Base-by-base conservation (phyloP, 257 asterid genomes). In the Mentha longifolia region DNA sequence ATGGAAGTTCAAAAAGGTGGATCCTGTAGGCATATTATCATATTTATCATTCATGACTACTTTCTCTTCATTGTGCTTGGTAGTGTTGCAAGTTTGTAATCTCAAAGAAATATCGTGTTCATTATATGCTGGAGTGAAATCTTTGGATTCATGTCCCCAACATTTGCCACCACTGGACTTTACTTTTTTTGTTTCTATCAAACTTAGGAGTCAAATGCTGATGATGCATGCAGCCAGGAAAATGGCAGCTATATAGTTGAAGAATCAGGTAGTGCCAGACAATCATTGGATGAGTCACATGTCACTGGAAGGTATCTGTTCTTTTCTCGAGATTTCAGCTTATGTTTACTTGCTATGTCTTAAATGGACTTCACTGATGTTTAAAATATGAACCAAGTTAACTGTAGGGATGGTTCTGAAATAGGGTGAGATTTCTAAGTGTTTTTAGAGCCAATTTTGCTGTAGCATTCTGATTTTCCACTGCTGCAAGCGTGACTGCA, bases 261-360 rank as follows among this genome's bases (percentile, higher is more conserved):
- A 80, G 82, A 81, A 78, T 59, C 85, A 74, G 81, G 74, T 65
- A 74, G 80, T 62, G 79, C 85, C 65, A 75, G 86, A 19, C 83
- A 71, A 71, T 50, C 79, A 46, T 73, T 47, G 68, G 90, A 84
- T 60, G 89, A 81, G 66, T 78, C 75, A 13, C 82, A 69, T 73
- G 66, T 72, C 65, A 54, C 14, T 30, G 96, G 84, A 84, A 91
- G 97, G 96, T 91, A 81, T 41, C 43, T 37, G 28, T 52, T 41
- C n/a, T 25, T 37, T 39, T 60, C 16, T 65, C 42, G 37, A 37
- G 0, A 67, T 7, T 70, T 58, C 68, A 22, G 72, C 64, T 71
- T 71, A 52, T 13, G 13, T 56, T 66, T 68, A 62, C 61, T 11
- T 65, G 76, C 46, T 60, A 30, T 30, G 16, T 63, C 80, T 74